These are phyloP conservation scores for Heliamphora pulchella DNA, from an alignment of 179 eudicot species.

Conservation along the genomic window DNA sequence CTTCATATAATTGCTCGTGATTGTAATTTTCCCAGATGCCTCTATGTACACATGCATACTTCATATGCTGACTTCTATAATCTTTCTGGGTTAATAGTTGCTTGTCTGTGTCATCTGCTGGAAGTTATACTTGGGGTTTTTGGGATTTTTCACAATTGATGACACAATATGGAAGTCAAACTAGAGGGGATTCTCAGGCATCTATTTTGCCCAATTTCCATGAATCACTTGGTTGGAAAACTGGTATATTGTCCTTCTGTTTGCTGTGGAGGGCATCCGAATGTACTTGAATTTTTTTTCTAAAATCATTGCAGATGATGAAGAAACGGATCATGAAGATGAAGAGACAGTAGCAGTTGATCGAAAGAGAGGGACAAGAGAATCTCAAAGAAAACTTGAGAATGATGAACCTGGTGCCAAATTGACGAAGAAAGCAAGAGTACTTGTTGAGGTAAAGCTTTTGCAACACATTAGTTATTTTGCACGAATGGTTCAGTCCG, in stretches of 20 bases:
- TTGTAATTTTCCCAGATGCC: background rate
- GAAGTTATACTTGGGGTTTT: background rate
- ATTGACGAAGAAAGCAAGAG: constrained; percentile 54
- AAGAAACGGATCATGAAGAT: constrained; percentile 40
- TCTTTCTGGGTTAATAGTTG: background rate
- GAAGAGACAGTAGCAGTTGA: constrained; percentile 28
- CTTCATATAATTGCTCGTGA: background rate
- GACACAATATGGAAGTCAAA: background rate
- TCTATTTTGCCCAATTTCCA: background rate
- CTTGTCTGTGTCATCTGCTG: background rate
- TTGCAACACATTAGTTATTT: background rate
- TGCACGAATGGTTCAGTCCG: background rate
- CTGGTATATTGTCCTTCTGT: background rate
- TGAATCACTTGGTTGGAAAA: background rate
- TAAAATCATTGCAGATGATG: constrained; percentile 20
- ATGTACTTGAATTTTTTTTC: background rate
- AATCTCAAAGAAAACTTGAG: constrained; percentile 29
- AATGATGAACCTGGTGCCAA: constrained; percentile 36
- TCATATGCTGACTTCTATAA: background rate
- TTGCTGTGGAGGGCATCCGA: background rate
- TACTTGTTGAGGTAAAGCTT: constrained; percentile 56
- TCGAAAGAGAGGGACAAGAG: constrained; percentile 33
- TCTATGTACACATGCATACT: background rate
- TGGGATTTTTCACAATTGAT: background rate
- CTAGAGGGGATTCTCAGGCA: background rate